These are phyloP conservation scores for Xerocomus potaroensis DNA, from an alignment of 768 basidiomycete genomes.

Conservation along the genomic window DNA sequence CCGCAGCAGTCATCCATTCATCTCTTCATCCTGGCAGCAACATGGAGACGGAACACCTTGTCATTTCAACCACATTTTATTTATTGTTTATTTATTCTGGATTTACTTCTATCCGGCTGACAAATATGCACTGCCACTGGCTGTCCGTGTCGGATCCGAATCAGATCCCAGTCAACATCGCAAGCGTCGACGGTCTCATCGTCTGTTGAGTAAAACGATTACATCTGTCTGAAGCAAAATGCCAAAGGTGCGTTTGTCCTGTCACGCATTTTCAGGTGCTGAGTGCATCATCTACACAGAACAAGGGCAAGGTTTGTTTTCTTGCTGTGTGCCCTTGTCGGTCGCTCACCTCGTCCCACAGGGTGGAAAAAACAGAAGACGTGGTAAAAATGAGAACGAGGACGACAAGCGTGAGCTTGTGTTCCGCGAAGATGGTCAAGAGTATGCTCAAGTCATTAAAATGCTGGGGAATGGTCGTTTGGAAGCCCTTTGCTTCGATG, in stretches of 20 bases:
- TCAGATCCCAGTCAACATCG: neutral
- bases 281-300: conserved; percentile 12
- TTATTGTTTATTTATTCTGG: too few relatives aligned
- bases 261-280: neutral
- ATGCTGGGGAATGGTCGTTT: conserved; percentile 98
- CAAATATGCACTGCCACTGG: conserved; percentile 11
- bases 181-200: neutral
- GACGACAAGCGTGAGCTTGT: conserved; percentile 98
- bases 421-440: conserved; percentile 98
- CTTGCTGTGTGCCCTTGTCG: neutral
- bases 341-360: conserved; percentile 31
- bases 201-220: neutral
- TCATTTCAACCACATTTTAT: too few relatives aligned
- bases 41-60: neutral
- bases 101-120: neutral
- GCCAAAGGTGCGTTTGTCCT: conserved; percentile 22
- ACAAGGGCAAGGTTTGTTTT: conserved; percentile 26
- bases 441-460: conserved; percentile 97
- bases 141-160: neutral
- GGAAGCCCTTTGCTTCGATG: conserved; percentile 97
- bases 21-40: neutral
- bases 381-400: conserved; percentile 99
- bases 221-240: conserved; percentile 11
- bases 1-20: neutral
- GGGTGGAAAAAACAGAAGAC: conserved; percentile 99